Conservation (phyloP, 805 yeast genomes). For the Wickerhamiella cacticola region DNA sequence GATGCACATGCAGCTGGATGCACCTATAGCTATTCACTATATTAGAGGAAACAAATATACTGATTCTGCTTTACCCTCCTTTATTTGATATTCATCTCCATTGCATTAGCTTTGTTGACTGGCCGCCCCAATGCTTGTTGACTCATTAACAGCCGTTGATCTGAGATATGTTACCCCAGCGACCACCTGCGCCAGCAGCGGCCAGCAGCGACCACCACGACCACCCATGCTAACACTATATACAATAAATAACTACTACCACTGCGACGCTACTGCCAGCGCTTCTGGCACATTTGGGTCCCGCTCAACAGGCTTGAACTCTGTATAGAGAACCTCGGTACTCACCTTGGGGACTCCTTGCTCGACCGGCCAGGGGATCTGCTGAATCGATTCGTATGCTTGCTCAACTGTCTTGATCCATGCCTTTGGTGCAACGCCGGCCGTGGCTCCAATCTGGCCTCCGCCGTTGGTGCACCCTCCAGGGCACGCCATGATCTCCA, state of each 20-base stretch:
- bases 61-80: too few relatives aligned
- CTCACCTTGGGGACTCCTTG: not conserved
- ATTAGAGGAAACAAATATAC: too few relatives aligned
- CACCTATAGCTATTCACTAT: too few relatives aligned
- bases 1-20: too few relatives aligned
- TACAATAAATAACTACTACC: slow-evolving; percentile 17
- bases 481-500: slow-evolving; percentile 97
- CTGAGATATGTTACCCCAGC: too few relatives aligned
- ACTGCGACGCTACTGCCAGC: slow-evolving; percentile 22
- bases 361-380: slow-evolving; percentile 12
- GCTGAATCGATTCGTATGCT: slow-evolving; percentile 29
- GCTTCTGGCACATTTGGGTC: slow-evolving; percentile 20
- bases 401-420: slow-evolving; percentile 27
- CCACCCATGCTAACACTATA: too few relatives aligned
- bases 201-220: too few relatives aligned
- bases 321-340: slow-evolving; percentile 3
- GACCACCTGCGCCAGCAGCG: too few relatives aligned
- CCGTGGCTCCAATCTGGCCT: slow-evolving; percentile 57
- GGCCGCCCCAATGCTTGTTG: too few relatives aligned
- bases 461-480: slow-evolving; percentile 97
- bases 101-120: too few relatives aligned
- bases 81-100: too few relatives aligned
- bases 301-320: slow-evolving; percentile 18
- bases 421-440: slow-evolving; percentile 22
- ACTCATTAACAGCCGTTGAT: too few relatives aligned